A percentile compares a stretch with the other conserved stretches of the same genome.
These are phyloP conservation scores for Tagetes patula DNA, from an alignment of 129 eudicot species.

Conservation along the genomic window DNA sequence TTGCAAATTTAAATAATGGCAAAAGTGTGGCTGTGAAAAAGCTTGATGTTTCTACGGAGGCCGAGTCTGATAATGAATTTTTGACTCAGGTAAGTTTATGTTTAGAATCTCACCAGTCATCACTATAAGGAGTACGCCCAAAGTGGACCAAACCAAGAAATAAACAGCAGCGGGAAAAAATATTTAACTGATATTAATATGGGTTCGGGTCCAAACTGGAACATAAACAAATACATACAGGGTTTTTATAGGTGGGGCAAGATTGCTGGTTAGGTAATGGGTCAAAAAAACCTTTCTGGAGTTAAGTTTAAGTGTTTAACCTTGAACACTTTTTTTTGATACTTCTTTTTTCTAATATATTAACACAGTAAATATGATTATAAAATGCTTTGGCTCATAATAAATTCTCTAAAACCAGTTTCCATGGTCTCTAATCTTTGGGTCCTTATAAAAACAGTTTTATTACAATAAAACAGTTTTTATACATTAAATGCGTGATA, in stretches of 20 bases:
- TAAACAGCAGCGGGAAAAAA: background rate
- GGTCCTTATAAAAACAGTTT: too few species aligned
- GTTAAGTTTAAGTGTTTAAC: too few species aligned
- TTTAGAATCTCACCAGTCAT: background rate
- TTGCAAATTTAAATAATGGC: constrained; percentile 61
- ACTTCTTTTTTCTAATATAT: too few species aligned
- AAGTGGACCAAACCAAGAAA: background rate
- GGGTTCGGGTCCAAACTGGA: background rate
- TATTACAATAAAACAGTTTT: background rate
- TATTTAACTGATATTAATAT: background rate
- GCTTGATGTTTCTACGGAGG: constrained; percentile 87
- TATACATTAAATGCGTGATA: background rate
- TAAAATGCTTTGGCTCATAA: too few species aligned
- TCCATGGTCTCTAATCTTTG: too few species aligned
- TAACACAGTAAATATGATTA: too few species aligned
- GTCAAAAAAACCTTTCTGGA: background rate
- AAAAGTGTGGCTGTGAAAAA: constrained; percentile 87
- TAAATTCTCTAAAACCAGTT: too few species aligned
- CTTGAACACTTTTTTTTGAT: too few species aligned
- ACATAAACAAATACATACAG: background rate
- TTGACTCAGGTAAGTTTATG: constrained; percentile 63
- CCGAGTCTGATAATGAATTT: constrained; percentile 76
- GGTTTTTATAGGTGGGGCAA: background rate
- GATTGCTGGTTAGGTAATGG: background rate
- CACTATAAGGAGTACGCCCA: background rate